Percentiles rank a stretch among this genome's conserved stretches.
phyloP scores from a whole-genome alignment of 441 rosid genomes.

The Adansonia rubrostipa region DNA sequence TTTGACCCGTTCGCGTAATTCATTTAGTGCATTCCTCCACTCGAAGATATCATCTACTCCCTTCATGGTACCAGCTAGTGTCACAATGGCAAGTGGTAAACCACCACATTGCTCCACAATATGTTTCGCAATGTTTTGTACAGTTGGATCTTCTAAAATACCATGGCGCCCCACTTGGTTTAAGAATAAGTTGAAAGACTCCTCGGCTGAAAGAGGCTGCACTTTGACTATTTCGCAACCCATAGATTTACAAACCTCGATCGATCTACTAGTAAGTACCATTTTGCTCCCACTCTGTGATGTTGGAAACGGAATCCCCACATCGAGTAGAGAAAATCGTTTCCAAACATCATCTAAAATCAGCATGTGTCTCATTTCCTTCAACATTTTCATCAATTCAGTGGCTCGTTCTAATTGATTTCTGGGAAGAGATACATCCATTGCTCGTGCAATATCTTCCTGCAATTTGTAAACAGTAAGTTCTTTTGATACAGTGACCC shows the following conservation, averaged over 20 bases:
- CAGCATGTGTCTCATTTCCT: neutral
- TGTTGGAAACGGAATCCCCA: slow-evolving; percentile 27
- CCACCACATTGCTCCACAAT: neutral
- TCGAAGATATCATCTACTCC: neutral
- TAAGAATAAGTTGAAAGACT: slow-evolving; percentile 8
- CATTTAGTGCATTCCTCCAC: slow-evolving; percentile 14
- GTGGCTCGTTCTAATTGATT: neutral
- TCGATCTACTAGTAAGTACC: neutral
- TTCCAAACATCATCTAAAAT: neutral
- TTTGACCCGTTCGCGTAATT: neutral
- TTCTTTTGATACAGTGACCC: slow-evolving; percentile 19
- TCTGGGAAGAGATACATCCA: neutral
- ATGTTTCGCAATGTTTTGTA: neutral
- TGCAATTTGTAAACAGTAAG: slow-evolving; percentile 14
- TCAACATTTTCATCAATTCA: neutral
- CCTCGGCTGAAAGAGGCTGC: slow-evolving; percentile 5
- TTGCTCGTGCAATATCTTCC: neutral
- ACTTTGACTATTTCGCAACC: neutral
- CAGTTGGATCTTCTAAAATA: neutral
- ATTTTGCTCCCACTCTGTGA: neutral
- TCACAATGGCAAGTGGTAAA: slow-evolving; percentile 11
- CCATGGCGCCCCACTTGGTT: neutral
- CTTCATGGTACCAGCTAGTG: slow-evolving; percentile 2
- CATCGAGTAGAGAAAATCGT: slow-evolving; percentile 11
- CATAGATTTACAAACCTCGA: slow-evolving; percentile 22